Base-by-base conservation (phyloP, 2,329 filamentous ascomycete species). In the Colletotrichum sp. region DNA sequence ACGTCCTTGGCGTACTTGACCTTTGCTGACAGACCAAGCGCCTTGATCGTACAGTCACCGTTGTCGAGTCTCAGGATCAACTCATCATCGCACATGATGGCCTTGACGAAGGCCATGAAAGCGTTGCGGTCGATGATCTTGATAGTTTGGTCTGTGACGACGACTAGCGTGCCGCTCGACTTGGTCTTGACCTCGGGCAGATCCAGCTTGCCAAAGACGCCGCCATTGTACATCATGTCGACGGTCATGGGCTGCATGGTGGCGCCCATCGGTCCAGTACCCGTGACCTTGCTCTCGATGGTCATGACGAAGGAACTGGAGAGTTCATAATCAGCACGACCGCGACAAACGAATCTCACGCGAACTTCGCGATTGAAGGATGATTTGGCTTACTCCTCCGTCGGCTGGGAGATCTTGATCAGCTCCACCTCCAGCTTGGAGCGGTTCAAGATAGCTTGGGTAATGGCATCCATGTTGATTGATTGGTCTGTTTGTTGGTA, bases 51-150 rank as follows among this genome's bases (percentile, higher is more conserved):
- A 75, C 82, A 84, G 49, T 78, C 52, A 6, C 78, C 80, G 24
- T 82, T 82, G 49, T 83, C 78, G 32, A 85, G 78, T 16, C 79
- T 80, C 65, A 84, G 79, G 30, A 73, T 75, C 24, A 81, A 80
- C 13, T 81, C 75, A 9, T 83, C 77, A 63, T 82, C 76, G 64
- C 80, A 71, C 65, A 82, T 81, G 34, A 84, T 78, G 63, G 81
- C 81, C 28, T 79, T 81, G 70, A 85, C 76, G 68, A 83, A 83
- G n/a, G 80, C 78, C 60, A 77, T 79, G 63, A 81, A 85, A 28
- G 73, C 78, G 18, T 69, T 63, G 77, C 80, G 79, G 73, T 86
- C 78, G 24, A 78, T 65, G 62, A 86, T 83, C 28, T 78, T 65
- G 55, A 85, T 76, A 12, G 68, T 69, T 72, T 84, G 81, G 36